phyloP scores from a whole-genome alignment of 176 grass and related monocot species.

The Rhipidocladum racemiflorum region DNA sequence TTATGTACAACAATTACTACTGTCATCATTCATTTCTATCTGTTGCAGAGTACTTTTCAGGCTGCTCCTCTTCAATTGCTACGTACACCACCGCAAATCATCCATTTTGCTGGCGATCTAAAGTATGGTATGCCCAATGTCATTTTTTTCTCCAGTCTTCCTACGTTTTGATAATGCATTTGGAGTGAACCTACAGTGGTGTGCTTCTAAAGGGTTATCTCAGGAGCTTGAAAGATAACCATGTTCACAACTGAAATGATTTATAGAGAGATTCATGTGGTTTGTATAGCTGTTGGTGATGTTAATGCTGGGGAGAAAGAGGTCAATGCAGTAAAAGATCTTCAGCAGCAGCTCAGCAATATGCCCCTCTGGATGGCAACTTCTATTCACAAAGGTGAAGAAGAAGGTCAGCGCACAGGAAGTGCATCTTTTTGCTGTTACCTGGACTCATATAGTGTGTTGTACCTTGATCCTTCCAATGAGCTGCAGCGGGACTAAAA shows the following conservation, averaged over 20 bases:
- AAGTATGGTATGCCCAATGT: slow-evolving; percentile 70
- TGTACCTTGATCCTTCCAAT: too few species aligned
- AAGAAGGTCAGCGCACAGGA: slow-evolving; percentile 56
- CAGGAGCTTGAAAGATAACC: slow-evolving; percentile 32
- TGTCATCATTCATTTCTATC: slow-evolving; percentile 23
- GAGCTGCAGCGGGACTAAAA: not conserved
- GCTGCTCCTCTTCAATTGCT: slow-evolving; percentile 75
- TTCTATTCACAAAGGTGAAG: slow-evolving; percentile 85
- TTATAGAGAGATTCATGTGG: slow-evolving; percentile 14
- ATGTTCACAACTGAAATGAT: slow-evolving; percentile 28
- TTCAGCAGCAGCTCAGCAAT: slow-evolving; percentile 47
- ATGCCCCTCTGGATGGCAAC: slow-evolving; percentile 78
- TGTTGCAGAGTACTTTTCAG: slow-evolving; percentile 67
- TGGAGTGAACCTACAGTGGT: not conserved
- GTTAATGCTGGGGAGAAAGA: too few species aligned
- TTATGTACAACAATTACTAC: slow-evolving; percentile 3
- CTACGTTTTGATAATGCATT: slow-evolving; percentile 2
- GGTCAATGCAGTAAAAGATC: slow-evolving; percentile 48
- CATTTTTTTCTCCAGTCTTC: not conserved
- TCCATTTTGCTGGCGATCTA: slow-evolving; percentile 85
- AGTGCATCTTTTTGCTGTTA: slow-evolving; percentile 20
- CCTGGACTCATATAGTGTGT: not conserved
- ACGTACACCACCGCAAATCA: slow-evolving; percentile 59
- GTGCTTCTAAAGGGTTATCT: slow-evolving; percentile 16
- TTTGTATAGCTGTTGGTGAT: slow-evolving; percentile 64